Base-by-base conservation (phyloP, 331 rosid species). In the Telfairia occidentalis region DNA sequence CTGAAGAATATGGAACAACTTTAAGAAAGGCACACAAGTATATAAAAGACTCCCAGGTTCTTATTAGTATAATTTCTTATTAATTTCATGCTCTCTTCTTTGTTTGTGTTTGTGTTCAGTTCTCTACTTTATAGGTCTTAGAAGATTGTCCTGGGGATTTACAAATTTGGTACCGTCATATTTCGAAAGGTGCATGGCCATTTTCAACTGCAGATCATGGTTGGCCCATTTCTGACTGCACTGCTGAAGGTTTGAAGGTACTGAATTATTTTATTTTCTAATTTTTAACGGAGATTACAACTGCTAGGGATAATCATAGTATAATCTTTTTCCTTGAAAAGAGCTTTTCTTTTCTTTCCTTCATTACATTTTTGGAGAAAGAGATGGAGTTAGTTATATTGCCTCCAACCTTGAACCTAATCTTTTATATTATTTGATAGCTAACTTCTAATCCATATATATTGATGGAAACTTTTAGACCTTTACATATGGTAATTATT, bases 181-280 rank as follows among this genome's bases (percentile, higher is more conserved):
- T 76, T 43, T 76, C 79, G 0, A 76, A 76, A 61, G 79, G 79
- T 77, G 84, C 84, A 23, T 81, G 84, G 84, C 84, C 84, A 43
- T 73, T 81, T 54, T 81, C 84, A 70, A 81, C 81, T 4, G 84
- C 84, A n/a, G 84, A 81, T 73, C 84, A 81, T 64, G 84, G 79
- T 30, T 81, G 84, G 84, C 84, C 84, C 29, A 81, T 77, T 54
- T 81, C 84, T 73, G 84, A 81, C 72, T 81, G 84, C 66, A 81
- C 84, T 5, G 81, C 81, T 15, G 84, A 81, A 81, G 81, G 81
- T 35, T 60, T 81, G 65, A 81, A 81, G 81, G 84, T 81, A 77
- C 23, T 38, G 34, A 7, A 11, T 74, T 26, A 7, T 40, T 40
- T 42, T 63, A 35, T 63, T 9, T n/a, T 10, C 38, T 23, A 21